Conservation (phyloP, 345 rosid species). For the Durio zibethinus region DNA sequence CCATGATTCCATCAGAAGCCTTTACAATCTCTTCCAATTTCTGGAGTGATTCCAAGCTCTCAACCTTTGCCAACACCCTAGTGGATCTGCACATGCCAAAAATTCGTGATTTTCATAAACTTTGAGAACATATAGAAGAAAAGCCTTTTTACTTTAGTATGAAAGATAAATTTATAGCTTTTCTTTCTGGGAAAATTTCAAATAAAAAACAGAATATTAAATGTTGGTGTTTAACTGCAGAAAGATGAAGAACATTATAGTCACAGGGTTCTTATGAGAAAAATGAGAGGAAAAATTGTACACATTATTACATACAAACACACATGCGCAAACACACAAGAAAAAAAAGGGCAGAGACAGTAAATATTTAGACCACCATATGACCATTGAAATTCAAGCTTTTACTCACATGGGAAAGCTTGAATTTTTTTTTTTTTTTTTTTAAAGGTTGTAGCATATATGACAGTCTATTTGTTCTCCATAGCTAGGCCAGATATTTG, state of each 20-base stretch:
- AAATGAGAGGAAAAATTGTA: not conserved
- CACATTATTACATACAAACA: not conserved
- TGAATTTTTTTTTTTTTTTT: not conserved
- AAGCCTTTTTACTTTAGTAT: not conserved
- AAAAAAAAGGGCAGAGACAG: not conserved
- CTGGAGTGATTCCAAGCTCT: conserved; percentile 61
- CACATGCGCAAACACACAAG: not conserved
- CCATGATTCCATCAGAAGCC: conserved; percentile 75
- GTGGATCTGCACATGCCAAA: conserved; percentile 37
- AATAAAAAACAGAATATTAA: not conserved
- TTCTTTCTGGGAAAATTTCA: not conserved
- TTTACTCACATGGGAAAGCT: not conserved
- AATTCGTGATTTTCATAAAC: not conserved
- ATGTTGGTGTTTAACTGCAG: not conserved
- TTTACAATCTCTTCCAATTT: conserved; percentile 55
- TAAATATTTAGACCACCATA: not conserved
- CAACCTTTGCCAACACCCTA: conserved; percentile 66
- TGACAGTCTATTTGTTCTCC: not conserved
- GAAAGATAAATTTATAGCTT: not conserved
- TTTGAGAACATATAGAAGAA: not conserved
- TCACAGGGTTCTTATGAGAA: not conserved
- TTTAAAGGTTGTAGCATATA: not conserved
- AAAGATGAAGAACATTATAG: not conserved
- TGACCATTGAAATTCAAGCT: not conserved
- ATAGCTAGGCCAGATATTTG: not conserved